Percentiles rank a stretch among this genome's conserved stretches.
Conservation (phyloP, 202 grass and related monocot species). For the Schoenoplectus tabernaemontani region DNA sequence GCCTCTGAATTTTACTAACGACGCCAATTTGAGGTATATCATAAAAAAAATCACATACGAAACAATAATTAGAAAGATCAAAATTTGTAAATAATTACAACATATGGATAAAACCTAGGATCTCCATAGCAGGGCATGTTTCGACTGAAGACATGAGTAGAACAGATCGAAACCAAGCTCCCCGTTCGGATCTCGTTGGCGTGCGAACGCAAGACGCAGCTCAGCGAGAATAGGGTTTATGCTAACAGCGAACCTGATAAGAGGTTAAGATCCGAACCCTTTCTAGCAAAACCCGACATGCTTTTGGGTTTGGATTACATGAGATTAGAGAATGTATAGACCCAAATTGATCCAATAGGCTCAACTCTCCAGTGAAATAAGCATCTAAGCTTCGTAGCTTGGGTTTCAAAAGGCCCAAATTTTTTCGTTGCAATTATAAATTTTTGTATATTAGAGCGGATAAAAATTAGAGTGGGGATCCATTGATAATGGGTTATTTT, state of each 20-base stretch:
- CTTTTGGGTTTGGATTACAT: not conserved
- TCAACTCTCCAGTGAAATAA: too few relatives aligned
- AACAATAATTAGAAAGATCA: not conserved
- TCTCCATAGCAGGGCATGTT: constrained; percentile 30
- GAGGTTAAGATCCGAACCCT: not conserved
- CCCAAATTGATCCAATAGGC: not conserved
- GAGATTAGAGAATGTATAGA: not conserved
- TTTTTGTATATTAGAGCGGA: too few relatives aligned
- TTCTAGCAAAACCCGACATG: not conserved
- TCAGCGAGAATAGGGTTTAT: constrained; percentile 6
- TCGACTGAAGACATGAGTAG: constrained; percentile 15
- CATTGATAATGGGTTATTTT: too few relatives aligned
- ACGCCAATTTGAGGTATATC: not conserved
- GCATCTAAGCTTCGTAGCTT: too few relatives aligned
- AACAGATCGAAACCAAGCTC: constrained; percentile 14
- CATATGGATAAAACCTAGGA: constrained; percentile 32
- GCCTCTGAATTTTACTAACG: not conserved
- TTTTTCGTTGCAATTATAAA: too few relatives aligned
- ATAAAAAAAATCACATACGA: not conserved
- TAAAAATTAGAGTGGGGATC: too few relatives aligned
- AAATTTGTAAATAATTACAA: not conserved
- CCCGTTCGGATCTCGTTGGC: not conserved
- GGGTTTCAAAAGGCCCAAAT: too few relatives aligned
- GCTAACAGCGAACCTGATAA: not conserved
- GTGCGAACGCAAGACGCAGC: constrained; percentile 16